phyloP scores from a whole-genome alignment of 176 grass and related monocot species.

The Canna indica region DNA sequence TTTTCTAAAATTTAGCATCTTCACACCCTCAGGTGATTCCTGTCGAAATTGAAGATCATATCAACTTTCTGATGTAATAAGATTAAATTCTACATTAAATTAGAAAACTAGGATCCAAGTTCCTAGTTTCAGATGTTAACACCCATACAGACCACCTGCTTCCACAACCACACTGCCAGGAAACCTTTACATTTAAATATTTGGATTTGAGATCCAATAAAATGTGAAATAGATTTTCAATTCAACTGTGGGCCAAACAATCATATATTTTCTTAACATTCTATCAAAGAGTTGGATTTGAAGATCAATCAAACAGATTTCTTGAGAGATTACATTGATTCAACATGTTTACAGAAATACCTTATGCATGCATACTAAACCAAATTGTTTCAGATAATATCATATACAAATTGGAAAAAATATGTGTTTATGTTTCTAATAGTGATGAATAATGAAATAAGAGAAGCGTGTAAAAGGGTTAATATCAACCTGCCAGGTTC shows the following conservation, averaged over 20 bases:
- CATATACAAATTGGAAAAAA: not conserved
- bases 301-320: not conserved
- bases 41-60: conserved; percentile 25
- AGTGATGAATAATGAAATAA: not conserved
- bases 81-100: not conserved
- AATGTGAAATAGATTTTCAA: too few species aligned
- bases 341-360: too few species aligned
- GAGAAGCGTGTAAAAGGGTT: too few species aligned
- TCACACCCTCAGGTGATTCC: conserved; percentile 84
- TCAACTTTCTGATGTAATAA: not conserved
- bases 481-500: conserved; percentile 70
- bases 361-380: not conserved
- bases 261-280: too few species aligned
- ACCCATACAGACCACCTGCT: not conserved
- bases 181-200: not conserved
- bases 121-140: not conserved
- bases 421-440: not conserved
- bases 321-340: not conserved
- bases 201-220: not conserved
- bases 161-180: not conserved
- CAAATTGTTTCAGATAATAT: not conserved
- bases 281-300: too few species aligned
- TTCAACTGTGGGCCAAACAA: not conserved
- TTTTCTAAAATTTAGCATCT: conserved; percentile 67
- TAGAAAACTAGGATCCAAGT: not conserved